Percentiles rank a stretch among this genome's conserved stretches.
phyloP scores from a whole-genome alignment of 2,329 filamentous ascomycete genomes.

The Trichoderma pleuroti region DNA sequence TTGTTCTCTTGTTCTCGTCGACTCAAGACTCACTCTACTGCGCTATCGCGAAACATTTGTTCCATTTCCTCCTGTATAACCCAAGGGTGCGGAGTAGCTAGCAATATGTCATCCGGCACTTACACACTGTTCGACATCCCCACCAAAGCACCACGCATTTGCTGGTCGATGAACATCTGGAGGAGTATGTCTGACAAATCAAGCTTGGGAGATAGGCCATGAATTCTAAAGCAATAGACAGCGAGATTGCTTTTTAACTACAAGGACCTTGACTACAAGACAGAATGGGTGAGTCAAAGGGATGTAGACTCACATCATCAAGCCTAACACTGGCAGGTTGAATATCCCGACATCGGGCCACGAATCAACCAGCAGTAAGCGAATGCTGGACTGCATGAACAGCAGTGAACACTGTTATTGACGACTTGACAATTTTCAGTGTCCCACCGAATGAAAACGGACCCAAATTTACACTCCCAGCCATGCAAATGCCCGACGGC shows the following conservation, averaged over 20 bases:
- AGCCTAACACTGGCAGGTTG: background rate
- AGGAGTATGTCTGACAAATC: background rate
- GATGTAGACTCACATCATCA: background rate
- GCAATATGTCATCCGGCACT: background rate
- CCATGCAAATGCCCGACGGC: background rate
- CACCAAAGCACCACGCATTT: background rate
- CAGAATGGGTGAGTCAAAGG: conserved; percentile 2
- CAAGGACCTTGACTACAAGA: conserved; percentile 3
- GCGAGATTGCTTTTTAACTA: background rate
- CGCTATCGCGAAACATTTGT: background rate
- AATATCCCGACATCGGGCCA: conserved; percentile 2
- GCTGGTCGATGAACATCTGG: conserved; percentile 13
- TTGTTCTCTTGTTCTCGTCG: background rate
- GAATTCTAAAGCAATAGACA: background rate
- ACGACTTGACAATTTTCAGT: background rate
- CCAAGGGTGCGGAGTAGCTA: background rate
- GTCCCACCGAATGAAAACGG: background rate
- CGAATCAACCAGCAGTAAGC: conserved; percentile 4
- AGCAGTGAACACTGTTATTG: background rate
- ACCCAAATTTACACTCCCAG: background rate
- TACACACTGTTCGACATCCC: conserved; percentile 7
- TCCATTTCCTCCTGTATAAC: background rate
- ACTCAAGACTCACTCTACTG: background rate
- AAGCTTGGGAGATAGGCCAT: background rate
- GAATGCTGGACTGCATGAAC: background rate